phyloP scores from a whole-genome alignment of 106 monocot species.

The Dendrobium huoshanense region DNA sequence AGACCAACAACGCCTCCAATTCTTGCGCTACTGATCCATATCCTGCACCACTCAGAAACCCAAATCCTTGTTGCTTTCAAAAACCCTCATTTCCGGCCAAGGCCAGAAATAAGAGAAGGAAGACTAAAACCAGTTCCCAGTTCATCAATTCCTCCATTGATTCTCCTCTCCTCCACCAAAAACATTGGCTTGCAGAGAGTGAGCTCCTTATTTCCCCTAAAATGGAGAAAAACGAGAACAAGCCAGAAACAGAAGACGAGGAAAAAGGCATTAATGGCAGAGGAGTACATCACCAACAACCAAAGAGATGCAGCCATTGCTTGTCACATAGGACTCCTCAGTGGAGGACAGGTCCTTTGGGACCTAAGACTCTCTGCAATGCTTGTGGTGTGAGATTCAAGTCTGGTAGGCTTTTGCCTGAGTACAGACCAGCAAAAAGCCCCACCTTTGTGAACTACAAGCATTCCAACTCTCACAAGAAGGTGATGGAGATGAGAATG shows the following conservation, averaged over 20 bases:
- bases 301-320: slow-evolving; percentile 70
- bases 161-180: slow-evolving; percentile 38
- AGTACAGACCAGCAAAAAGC: slow-evolving; percentile 49
- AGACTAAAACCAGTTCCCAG: neutral
- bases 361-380: slow-evolving; percentile 74
- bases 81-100: slow-evolving; percentile 17
- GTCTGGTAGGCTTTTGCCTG: slow-evolving; percentile 69
- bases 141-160: too few relatives aligned
- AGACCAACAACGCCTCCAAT: too few relatives aligned
- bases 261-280: neutral
- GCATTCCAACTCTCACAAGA: slow-evolving; percentile 3
- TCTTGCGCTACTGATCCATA: neutral
- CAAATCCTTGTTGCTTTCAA: neutral
- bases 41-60: slow-evolving; percentile 3
- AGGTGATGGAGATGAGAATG: too few relatives aligned
- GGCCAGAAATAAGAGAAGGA: slow-evolving; percentile 21
- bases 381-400: slow-evolving; percentile 79
- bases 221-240: slow-evolving; percentile 11
- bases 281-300: neutral
- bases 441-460: too few relatives aligned
- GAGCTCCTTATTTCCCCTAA: slow-evolving; percentile 48
- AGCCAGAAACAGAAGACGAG: neutral
- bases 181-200: slow-evolving; percentile 79
- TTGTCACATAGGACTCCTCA: slow-evolving; percentile 79
- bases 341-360: slow-evolving; percentile 80